phyloP scores from a whole-genome alignment of 2,329 filamentous ascomycete genomes.

The Monascus ruber region DNA sequence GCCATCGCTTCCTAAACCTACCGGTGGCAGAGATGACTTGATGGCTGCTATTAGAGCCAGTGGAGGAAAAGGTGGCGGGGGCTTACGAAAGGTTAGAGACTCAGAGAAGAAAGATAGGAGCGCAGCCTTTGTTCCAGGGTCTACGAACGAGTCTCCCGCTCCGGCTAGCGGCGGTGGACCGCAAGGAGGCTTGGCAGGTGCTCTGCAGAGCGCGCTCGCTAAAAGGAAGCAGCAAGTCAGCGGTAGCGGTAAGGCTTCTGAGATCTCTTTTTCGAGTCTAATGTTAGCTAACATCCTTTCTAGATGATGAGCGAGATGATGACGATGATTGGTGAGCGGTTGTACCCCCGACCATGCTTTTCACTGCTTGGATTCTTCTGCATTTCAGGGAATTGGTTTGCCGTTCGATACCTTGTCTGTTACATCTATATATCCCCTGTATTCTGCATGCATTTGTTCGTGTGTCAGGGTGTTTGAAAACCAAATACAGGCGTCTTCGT shows the following conservation, averaged over 20 bases:
- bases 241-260: conserved; percentile 69
- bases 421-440: neutral
- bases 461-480: too few species aligned
- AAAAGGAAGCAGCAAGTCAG: conserved; percentile 90
- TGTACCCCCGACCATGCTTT: too few species aligned
- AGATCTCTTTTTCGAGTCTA: neutral
- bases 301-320: conserved; percentile 37
- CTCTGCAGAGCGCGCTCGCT: conserved; percentile 63
- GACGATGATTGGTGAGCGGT: conserved; percentile 34
- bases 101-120: conserved; percentile 38
- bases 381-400: neutral
- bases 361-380: too few species aligned
- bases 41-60: conserved; percentile 41
- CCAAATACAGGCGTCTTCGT: too few species aligned
- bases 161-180: conserved; percentile 38
- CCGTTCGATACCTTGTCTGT: conserved; percentile 4
- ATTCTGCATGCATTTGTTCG: neutral
- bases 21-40: conserved; percentile 32
- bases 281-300: neutral
- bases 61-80: conserved; percentile 42
- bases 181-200: conserved; percentile 62
- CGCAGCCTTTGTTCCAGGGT: conserved; percentile 31
- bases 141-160: conserved; percentile 50
- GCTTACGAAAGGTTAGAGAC: conserved; percentile 35
- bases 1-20: conserved; percentile 31